phyloP scores from a whole-genome alignment of 2,329 filamentous ascomycete species.

The Xylaria hypoxylon region DNA sequence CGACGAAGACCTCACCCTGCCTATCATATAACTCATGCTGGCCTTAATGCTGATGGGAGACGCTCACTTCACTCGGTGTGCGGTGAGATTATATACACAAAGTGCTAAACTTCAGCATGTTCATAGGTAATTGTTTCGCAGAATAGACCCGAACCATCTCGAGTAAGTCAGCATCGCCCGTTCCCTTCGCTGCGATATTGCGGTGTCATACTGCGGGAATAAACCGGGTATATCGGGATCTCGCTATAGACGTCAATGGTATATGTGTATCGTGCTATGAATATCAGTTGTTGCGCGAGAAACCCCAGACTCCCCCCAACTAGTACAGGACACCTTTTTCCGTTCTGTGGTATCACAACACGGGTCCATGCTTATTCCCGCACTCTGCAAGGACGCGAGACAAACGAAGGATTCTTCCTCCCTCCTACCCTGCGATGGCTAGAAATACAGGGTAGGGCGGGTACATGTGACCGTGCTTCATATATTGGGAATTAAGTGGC shows the following conservation, averaged over 20 bases:
- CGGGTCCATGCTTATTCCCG: conserved; percentile 11
- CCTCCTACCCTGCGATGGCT: background rate
- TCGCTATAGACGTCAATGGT: background rate
- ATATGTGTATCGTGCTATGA: background rate
- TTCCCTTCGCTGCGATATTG: background rate
- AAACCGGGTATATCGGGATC: background rate
- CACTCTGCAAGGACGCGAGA: conserved; percentile 34
- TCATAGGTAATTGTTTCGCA: too few relatives aligned
- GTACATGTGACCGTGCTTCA: background rate
- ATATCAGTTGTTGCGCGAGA: background rate
- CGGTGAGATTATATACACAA: background rate
- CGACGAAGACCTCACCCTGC: background rate
- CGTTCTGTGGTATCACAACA: background rate
- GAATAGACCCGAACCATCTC: background rate
- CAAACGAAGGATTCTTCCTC: background rate
- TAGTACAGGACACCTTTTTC: background rate
- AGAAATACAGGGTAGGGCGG: conserved; percentile 7
- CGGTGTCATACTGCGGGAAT: background rate
- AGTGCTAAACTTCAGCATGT: background rate
- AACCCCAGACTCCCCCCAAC: background rate
- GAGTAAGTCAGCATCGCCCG: background rate
- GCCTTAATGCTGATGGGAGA: background rate
- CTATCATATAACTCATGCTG: background rate
- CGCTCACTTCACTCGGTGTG: too few relatives aligned
- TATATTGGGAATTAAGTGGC: conserved; percentile 8